These are phyloP conservation scores for Phycomyces blakesleeanus DNA, from an alignment of 192 early-diverging fungal genomes.

Conservation along the genomic window DNA sequence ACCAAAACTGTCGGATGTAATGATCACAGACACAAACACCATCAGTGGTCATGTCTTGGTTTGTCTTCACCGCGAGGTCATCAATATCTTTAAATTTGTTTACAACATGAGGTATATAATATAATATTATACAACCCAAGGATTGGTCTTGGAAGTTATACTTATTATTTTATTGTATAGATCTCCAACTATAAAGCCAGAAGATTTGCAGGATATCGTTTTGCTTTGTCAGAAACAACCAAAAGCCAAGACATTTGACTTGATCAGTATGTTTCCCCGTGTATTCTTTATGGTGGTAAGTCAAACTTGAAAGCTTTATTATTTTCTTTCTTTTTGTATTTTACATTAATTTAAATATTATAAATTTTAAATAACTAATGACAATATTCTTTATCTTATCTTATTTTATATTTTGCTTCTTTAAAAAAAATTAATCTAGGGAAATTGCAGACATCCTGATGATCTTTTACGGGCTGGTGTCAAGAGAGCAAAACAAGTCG, in stretches of 20 bases:
- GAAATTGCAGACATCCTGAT: conserved; percentile 43
- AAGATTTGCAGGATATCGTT: conserved; percentile 45
- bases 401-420: background rate
- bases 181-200: conserved; percentile 28
- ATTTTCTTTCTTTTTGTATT: conserved; percentile 34
- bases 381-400: too few relatives aligned
- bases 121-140: too few relatives aligned
- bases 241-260: conserved; percentile 30
- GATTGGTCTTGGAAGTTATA: too few relatives aligned
- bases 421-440: conserved; percentile 17
- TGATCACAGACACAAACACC: conserved; percentile 1
- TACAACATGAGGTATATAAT: conserved; percentile 22
- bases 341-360: too few relatives aligned
- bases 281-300: conserved; percentile 42
- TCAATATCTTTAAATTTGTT: conserved; percentile 25
- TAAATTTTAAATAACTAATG: too few relatives aligned
- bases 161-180: background rate
- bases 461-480: conserved; percentile 47
- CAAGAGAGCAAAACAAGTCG: conserved; percentile 40
- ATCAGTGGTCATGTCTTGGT: conserved; percentile 36
- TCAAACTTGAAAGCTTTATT: background rate
- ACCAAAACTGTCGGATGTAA: conserved; percentile 13
- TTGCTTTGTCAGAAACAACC: conserved; percentile 34
- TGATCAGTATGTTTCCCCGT: conserved; percentile 37
- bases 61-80: conserved; percentile 35